Percentiles rank a stretch among this genome's conserved stretches.
These are phyloP conservation scores for Rosa hybrid DNA, from an alignment of 331 rosid genomes.

Conservation along the genomic window DNA sequence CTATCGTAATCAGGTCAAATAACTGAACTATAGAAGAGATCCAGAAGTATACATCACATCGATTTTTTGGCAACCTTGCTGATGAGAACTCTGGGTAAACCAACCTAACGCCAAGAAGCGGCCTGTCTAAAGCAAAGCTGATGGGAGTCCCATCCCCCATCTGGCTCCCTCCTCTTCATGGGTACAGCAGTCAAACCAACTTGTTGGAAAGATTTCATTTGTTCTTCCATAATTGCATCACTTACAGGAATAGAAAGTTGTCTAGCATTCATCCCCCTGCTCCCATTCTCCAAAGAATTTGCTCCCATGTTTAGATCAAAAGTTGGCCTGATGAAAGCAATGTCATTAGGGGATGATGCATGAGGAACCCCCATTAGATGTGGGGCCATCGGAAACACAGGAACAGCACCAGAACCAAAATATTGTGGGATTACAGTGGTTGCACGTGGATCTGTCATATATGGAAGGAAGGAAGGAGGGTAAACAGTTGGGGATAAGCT, in stretches of 20 bases:
- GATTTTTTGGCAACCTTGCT: not conserved
- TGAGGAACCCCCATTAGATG: conserved; percentile 31
- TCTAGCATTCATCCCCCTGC: conserved; percentile 20
- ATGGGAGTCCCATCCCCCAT: conserved; percentile 41
- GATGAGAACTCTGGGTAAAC: not conserved
- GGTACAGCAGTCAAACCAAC: conserved; percentile 16
- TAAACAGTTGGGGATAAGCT: conserved; percentile 14
- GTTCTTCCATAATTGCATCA: conserved; percentile 26
- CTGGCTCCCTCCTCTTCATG: conserved; percentile 39
- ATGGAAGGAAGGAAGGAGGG: conserved; percentile 20
- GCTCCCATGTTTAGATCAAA: conserved; percentile 18
- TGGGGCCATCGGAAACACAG: conserved; percentile 19
- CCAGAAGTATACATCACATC: conserved; percentile 8
- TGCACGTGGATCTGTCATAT: conserved; percentile 26
- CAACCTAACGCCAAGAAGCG: conserved; percentile 28
- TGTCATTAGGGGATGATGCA: conserved; percentile 19
- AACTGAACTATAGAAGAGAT: conserved; percentile 19
- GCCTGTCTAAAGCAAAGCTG: conserved; percentile 26
- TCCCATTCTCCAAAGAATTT: conserved; percentile 19
- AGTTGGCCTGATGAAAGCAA: conserved; percentile 18
- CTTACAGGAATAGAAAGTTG: conserved; percentile 18
- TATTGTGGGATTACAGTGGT: conserved; percentile 23
- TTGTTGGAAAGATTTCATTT: conserved; percentile 28
- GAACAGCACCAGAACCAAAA: conserved; percentile 27
- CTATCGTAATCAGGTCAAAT: conserved; percentile 24